phyloP scores from a whole-genome alignment of 345 rosid genomes.

The Excoecaria agallocha region DNA sequence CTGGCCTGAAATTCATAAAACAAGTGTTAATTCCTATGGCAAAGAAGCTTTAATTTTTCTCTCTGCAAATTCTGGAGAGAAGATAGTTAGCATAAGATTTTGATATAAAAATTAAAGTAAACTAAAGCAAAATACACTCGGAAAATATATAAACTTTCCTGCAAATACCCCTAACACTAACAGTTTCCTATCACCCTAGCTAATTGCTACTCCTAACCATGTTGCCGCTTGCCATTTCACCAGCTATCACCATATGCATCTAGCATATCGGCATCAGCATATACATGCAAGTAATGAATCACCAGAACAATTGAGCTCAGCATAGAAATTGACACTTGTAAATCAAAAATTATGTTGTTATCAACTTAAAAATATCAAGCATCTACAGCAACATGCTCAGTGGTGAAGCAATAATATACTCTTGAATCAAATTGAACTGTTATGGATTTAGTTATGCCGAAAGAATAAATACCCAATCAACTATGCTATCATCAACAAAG shows the following conservation, averaged over 20 bases:
- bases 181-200: not conserved
- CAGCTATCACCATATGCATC: not conserved
- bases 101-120: not conserved
- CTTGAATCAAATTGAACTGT: not conserved
- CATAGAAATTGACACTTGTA: not conserved
- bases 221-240: not conserved
- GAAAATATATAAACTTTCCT: not conserved
- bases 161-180: not conserved
- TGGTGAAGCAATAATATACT: too few species aligned
- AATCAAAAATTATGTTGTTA: not conserved
- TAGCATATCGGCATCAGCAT: not conserved
- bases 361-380: not conserved
- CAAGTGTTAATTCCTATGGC: constrained; percentile 9
- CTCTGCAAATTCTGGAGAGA: not conserved
- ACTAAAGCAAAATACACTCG: not conserved
- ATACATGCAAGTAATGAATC: not conserved
- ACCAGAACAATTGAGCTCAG: not conserved
- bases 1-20: constrained; percentile 53
- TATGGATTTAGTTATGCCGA: not conserved
- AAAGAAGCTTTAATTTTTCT: not conserved
- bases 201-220: not conserved
- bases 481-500: constrained; percentile 83
- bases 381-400: not conserved
- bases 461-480: constrained; percentile 71
- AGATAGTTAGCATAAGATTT: too few species aligned